Base-by-base conservation (phyloP, 176 grass and related monocot species). In the Saccharum spontaneum region DNA sequence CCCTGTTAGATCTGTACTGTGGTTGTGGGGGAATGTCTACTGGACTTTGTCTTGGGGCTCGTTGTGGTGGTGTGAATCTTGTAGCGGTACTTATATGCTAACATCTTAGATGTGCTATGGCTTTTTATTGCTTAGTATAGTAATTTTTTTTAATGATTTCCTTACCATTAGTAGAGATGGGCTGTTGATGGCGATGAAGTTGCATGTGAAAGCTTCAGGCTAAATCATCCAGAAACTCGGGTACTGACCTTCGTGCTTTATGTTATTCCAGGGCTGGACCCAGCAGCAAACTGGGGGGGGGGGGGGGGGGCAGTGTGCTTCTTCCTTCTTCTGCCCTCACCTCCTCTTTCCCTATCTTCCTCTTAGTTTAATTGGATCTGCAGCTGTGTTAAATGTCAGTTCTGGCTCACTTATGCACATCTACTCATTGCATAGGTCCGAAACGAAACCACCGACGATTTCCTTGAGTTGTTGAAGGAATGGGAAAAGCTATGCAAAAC, bases 1-100 rank as follows among this genome's bases (percentile, higher is more conserved):
- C 82, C 87, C 78, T 98, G 67, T 91, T 98, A 88, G 96, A 98
- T 86, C 79, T 98, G 1, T 98, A 92, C 76, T 93, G 87, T 84
- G 96, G 93, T 77, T 98, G 91, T 83, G 96, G 93, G 66, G 96
- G 96, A 83, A 95, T 98, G 96, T 98, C 96, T 83, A 95, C 87
- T 92, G 91, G 96, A 60, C 96, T 98, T 90, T 90, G 84, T 84
- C 72, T 92, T 83, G 93, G 96, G 40, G 93, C 96, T 93, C 77
- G 28, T 60, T 40, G 52, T 74, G 96, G 90, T 50, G 87, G 86
- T 81, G 83, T 92, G 72, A 95, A 92, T 87, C 93, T 98, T 87
- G 81, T 81, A 30, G 82, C 91, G 80, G 96, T 92, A 95, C 41
- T 88, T 91, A 40, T 41, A 49, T 28, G n/a, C 22, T 23, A 65